Evolutionary conservation across 1,139 yeast genomes (phyloP), one percentile per base, ranked within the genome.

Genomic region (Lodderomyces oxycetoniae): DNA sequence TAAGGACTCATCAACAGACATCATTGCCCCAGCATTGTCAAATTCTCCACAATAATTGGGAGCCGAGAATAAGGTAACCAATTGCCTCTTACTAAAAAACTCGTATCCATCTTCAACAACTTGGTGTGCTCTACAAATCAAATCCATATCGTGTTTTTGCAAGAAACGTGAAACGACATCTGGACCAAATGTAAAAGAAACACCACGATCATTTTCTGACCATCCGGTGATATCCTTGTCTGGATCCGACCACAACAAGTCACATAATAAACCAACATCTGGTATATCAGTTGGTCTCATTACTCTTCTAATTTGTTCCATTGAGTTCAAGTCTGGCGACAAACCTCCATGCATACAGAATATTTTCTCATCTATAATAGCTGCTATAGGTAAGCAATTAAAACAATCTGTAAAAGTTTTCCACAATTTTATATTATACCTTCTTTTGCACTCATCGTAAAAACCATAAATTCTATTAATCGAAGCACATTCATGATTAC

Each of bases 261-360:
- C 98, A 67, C 96, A 89, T 49, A 91, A 73, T 53, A 91, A 74
- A 20, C 98, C 96, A 43, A 86, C 93, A 61, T 91, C 97, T 34
- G 98, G 97, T 52, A 91, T 88, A 68, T 91, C 97, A 30, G 97
- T 91, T 45, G 97, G 97, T 66, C 98, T 81, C 96, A 88, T 89
- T 45, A 91, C 95, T 58, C 96, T 79, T 71, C 96, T 83, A 54
- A 91, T 89, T 66, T 91, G 97, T 61, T 89, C 96, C 97, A 91
- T 87, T 37, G 94, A 79, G 67, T 87, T 89, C 59, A 91, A 77
- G 64, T 89, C 96, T 33, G 98, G 98, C 22, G 95, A 85, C 50
- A 91, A 74, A 40, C 98, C 98, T 52, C 98, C 98, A 64, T 91
- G 98, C 96, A 91, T 88, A 45, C 96, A 86, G 61, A 91, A 89